Base-by-base conservation (phyloP, 208 protist genomes). In the Trypanosoma conorhini region DNA sequence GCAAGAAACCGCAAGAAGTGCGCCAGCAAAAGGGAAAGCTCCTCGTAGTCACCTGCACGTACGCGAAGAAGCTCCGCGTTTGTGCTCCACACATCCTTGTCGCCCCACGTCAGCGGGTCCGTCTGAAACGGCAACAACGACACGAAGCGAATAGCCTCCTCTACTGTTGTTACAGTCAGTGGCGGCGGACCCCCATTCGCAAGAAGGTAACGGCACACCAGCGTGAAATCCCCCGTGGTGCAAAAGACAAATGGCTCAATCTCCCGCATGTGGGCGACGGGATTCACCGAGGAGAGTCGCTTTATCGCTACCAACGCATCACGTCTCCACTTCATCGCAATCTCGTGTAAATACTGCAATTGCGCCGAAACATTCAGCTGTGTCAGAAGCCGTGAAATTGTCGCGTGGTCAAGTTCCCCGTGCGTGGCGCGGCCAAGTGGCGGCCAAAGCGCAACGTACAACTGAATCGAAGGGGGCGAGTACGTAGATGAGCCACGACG, bases 381-480 rank as follows among this genome's bases (percentile, higher is more conserved):
- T 0, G 22, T 64, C 26, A 93, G 83, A 26, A 74, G 46, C 54
- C 78, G 74, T 33, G 38, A 57, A 67, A 88, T 74, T 19, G 79
- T 69, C 0, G 52, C 65, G 22, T 72, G 60, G 61, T 72, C 79
- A 30, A 82, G 67, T 51, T 70, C 58, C 22, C 71, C 77, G 1
- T 56, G 61, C 62, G 80, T 76, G 10, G 77, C 77, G 38, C 85
- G 83, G 67, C 83, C 78, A 67, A 91, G 76, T 22, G 85, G 87
- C 17, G 89, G 87, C 80, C 83, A 91, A 48, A 95, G 83, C 22
- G 89, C 83, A n/a, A 95, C 30, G 74, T 93, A 95, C 38, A 95
- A 67, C 75, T 92, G 86, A 28, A 95, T 66, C 15, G 85, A 86
- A 3, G 89, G 77, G 40, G 70, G 31, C 13, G 60, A 33, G 42